phyloP scores from a whole-genome alignment of 2,329 filamentous ascomycete species.

The Furcasterigmium furcatum region DNA sequence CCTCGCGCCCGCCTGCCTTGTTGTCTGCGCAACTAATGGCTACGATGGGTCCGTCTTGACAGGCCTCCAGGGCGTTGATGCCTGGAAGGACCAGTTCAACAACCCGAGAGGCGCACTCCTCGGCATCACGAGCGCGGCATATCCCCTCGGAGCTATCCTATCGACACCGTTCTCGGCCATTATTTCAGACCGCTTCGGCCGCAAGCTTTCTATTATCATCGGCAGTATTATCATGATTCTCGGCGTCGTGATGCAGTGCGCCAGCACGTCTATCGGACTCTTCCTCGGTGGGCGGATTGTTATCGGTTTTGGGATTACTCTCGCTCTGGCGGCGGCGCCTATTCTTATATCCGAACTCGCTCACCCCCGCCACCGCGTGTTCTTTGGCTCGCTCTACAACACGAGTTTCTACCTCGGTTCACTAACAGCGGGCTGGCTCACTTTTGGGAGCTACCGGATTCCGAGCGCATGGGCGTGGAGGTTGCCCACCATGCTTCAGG shows the following conservation, averaged over 20 bases:
- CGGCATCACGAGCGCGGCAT: slow-evolving; percentile 31
- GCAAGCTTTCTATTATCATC: slow-evolving; percentile 30
- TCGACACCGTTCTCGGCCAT: slow-evolving; percentile 27
- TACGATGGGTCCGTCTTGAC: slow-evolving; percentile 31
- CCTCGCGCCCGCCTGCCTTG: not conserved
- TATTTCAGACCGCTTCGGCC: slow-evolving; percentile 35
- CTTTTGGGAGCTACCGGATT: slow-evolving; percentile 38
- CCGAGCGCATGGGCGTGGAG: slow-evolving; percentile 42
- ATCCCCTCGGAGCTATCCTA: slow-evolving; percentile 34
- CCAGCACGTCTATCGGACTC: slow-evolving; percentile 15
- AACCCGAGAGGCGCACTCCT: slow-evolving; percentile 28
- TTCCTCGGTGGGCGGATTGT: slow-evolving; percentile 26
- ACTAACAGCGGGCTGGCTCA: slow-evolving; percentile 20
- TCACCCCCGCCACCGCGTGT: slow-evolving; percentile 27
- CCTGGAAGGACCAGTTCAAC: slow-evolving; percentile 30
- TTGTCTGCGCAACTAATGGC: slow-evolving; percentile 2
- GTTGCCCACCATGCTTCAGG: slow-evolving; percentile 43
- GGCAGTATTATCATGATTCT: slow-evolving; percentile 27
- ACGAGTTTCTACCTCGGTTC: slow-evolving; percentile 8
- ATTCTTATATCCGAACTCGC: slow-evolving; percentile 28
- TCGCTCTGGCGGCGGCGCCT: slow-evolving; percentile 24
- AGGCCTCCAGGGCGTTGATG: slow-evolving; percentile 28
- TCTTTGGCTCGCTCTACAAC: slow-evolving; percentile 25
- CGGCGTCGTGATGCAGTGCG: slow-evolving; percentile 25
- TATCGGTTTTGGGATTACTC: slow-evolving; percentile 24